Evolutionary conservation across 2,329 filamentous ascomycete species (phyloP), one percentile per base, ranked within the genome.

Genomic region (Achaetomium macrosporum): DNA sequence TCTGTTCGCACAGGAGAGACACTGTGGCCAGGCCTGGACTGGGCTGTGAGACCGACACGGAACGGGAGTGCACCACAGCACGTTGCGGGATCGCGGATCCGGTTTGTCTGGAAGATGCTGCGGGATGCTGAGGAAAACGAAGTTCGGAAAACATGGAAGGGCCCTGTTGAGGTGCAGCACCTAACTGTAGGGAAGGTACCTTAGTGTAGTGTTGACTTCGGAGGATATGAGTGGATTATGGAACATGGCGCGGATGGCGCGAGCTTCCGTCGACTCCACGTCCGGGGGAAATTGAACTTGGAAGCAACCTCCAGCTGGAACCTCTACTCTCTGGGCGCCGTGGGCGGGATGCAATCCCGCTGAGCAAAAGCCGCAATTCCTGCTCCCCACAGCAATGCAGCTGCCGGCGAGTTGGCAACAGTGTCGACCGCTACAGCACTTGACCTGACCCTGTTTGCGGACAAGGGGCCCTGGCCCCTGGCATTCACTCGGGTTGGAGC

Each of bases 21-120:
- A 37, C 35, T 41, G 35, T 37, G 12, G 11, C 17, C 36, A 39
- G 39, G 39, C 17, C 37, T n/a, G 20, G 33, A 31, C 19, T 41
- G 46, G 10, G 13, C 30, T 40, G 35, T 33, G 30, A 42, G 19
- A 42, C 20, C 42, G 44, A 48, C 44, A 44, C 44, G 40, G 44
- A 15, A 31, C 33, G 31, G 45, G 40, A 41, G 1, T 44, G 46
- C 42, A 44, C 41, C 31, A 39, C 45, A 40, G 25, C 53, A 51
- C 42, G 29, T 45, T 52, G 48, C 48, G 49, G 53, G 44, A 52
- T 44, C 44, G 53, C 42, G 53, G 51, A 29, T 51, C 47, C 35
- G 50, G 46, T 30, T 39, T 29, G 20, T 51, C 49, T 35, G 42
- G 46, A 42, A 53, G 25, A 55, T 53, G 58, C 53, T 49, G 56